Conservation (phyloP, 208 protist species). For the Tritrichomonas musculus region DNA sequence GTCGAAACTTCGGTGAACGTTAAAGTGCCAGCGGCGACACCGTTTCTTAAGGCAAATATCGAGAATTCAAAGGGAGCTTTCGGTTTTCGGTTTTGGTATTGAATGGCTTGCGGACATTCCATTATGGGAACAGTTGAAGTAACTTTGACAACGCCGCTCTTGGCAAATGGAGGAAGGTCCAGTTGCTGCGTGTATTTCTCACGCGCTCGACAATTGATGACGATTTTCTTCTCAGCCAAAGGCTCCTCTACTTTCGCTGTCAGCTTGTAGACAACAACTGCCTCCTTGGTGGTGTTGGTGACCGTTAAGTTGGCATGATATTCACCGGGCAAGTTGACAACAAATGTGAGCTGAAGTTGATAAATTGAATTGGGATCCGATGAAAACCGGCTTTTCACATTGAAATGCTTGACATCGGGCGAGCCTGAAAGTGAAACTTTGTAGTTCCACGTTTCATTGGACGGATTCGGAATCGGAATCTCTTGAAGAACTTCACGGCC, state of each 20-base stretch:
- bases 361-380: background rate
- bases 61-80: background rate
- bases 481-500: background rate
- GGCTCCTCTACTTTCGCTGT: background rate
- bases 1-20: background rate
- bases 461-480: background rate
- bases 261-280: background rate
- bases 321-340: background rate
- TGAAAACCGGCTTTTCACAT: background rate
- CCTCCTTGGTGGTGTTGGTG: slow-evolving; percentile 4
- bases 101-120: background rate
- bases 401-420: background rate
- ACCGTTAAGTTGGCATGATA: background rate
- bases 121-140: background rate
- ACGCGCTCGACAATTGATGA: background rate
- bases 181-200: background rate
- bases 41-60: background rate
- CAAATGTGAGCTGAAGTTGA: background rate
- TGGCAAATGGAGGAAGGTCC: background rate
- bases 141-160: background rate
- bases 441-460: background rate
- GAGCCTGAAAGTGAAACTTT: background rate
- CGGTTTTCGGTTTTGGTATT: background rate
- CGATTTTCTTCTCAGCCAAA: background rate
- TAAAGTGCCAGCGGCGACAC: background rate